Percentiles rank a stretch among this genome's conserved stretches.
phyloP scores from a whole-genome alignment of 2,329 filamentous ascomycete genomes.

The Calonectria fujianensis region DNA sequence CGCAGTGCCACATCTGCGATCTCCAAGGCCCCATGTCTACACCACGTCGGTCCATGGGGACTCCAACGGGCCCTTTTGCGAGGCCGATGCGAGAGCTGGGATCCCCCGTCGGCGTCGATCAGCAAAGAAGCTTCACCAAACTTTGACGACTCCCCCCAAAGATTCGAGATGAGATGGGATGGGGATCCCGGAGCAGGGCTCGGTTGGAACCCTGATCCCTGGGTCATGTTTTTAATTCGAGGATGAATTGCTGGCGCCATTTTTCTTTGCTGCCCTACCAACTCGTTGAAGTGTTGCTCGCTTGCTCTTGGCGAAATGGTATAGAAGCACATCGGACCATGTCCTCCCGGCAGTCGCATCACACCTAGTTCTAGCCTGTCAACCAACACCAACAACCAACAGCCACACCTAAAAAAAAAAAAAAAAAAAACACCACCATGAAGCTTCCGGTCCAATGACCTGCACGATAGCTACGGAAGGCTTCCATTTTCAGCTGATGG shows the following conservation, averaged over 20 bases:
- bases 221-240: constrained; percentile 1
- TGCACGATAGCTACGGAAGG: not conserved
- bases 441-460: constrained; percentile 4
- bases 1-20: constrained; percentile 10
- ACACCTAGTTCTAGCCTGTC: constrained; percentile 14
- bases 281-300: not conserved
- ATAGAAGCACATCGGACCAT: constrained; percentile 31
- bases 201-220: constrained; percentile 23
- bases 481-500: not conserved
- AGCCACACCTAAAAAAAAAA: not conserved
- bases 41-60: not conserved
- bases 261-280: not conserved
- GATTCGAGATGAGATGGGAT: constrained; percentile 38
- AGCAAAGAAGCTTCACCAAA: constrained; percentile 24
- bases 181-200: constrained; percentile 24
- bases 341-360: constrained; percentile 25
- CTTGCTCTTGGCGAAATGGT: constrained; percentile 12
- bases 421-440: not conserved
- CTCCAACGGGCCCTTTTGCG: not conserved
- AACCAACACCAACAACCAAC: constrained; percentile 27
- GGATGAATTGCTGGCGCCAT: constrained; percentile 24
- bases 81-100: constrained; percentile 13
- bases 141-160: constrained; percentile 24
- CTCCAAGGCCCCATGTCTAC: not conserved
- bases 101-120: constrained; percentile 11